phyloP scores from a whole-genome alignment of 2,329 filamentous ascomycete species.

The Bipolaris gigantea region DNA sequence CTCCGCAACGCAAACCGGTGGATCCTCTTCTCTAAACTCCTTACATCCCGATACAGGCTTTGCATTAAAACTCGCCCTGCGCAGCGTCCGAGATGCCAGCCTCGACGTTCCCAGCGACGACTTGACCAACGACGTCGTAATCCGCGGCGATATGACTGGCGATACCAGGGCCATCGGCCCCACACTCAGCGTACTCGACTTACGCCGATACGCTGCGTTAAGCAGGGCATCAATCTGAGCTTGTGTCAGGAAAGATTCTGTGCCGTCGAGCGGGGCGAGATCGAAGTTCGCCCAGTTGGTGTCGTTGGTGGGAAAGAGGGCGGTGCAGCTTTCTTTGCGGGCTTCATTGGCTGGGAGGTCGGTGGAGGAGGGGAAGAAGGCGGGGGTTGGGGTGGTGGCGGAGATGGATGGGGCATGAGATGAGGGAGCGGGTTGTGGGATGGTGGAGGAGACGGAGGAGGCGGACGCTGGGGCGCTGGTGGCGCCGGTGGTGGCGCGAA shows the following conservation, averaged over 20 bases:
- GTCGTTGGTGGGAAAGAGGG: conserved; percentile 1
- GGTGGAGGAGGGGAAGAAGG: too few species aligned
- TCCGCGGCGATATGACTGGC: too few species aligned
- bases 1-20: conserved; percentile 11
- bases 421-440: too few species aligned
- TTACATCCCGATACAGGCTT: conserved; percentile 22
- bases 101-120: too few species aligned
- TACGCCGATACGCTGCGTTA: conserved; percentile 3
- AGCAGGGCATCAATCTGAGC: conserved; percentile 1
- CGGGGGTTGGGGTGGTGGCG: too few species aligned
- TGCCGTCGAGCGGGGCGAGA: background rate
- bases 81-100: too few species aligned
- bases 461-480: background rate
- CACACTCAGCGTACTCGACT: conserved; percentile 11
- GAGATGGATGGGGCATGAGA: too few species aligned
- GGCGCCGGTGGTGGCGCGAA: background rate
- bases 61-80: conserved; percentile 17
- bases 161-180: background rate
- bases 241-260: background rate
- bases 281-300: background rate
- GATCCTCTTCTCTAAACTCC: conserved; percentile 17
- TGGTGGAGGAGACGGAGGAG: too few species aligned
- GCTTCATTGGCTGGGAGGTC: background rate
- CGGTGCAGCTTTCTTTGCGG: conserved; percentile 7
- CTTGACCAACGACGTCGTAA: too few species aligned